Base-by-base conservation (phyloP, 371 early-diverging fungal genomes). In the Haplosporangium sp. region DNA sequence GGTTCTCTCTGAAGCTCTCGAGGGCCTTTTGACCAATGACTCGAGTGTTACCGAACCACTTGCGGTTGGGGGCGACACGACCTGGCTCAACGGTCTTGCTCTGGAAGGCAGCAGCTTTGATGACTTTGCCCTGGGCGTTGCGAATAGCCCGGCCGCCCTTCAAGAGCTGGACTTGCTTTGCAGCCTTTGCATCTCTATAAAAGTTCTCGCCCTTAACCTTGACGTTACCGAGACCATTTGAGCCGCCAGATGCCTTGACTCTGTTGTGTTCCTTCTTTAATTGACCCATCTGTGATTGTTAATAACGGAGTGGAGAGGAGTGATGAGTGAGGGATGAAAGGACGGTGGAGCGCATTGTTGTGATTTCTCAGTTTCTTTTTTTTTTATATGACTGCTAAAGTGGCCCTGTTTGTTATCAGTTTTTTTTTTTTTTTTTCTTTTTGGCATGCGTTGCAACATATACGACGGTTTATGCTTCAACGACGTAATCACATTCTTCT, bases 41-140 rank as follows among this genome's bases (percentile, higher is more conserved):
- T 67, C 98, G 86, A 51, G 98, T 94, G 89, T 99, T 94, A 86
- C 96, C 96, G 83, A 99, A 99, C 99, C 99, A 99, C 74, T 94
- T 91, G 83, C 99, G 89, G 82, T 97, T 93, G 62, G 99, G 96
- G 62, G 95, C 94, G 20, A 99, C 93, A 68, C 97, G 89, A 21
- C 94, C 93, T 10, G 93, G 91, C 37, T 90, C 85, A 12, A 92
- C 92, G 59, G 91, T 87, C 41, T 86, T 89, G 71, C 88, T 89
- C 88, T 99, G 99, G 83, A 94, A 99, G 37, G 86, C 88, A 14
- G 99, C 99, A 7, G 91, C 95, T 84, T 98, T 95, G 83, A 98
- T 88, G 69, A 99, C 93, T 60, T 95, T 91, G 64, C 99, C 99
- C 67, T 91, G 86, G 58, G 91, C 74, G 85, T 99, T 88, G 63